A percentile compares a stretch with the other conserved stretches of the same genome.
These are phyloP conservation scores for Lithospermum erythrorhizon DNA, from an alignment of 257 asterid genomes.

Conservation along the genomic window DNA sequence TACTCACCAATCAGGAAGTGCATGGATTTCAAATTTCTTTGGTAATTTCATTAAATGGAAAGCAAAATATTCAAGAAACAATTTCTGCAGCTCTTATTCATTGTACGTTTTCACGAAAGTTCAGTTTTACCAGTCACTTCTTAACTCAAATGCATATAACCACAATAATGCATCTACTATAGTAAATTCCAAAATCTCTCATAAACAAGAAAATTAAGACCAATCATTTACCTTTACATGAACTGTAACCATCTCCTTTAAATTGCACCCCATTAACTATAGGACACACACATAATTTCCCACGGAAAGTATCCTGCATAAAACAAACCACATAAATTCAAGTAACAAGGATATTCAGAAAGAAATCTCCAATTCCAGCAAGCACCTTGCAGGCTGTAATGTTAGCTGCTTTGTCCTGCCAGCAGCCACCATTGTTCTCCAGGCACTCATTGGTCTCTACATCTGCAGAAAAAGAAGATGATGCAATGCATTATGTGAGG, in stretches of 20 bases:
- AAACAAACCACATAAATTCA: slow-evolving; percentile 4
- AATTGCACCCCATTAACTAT: slow-evolving; percentile 60
- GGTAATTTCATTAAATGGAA: no score
- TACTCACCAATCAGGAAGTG: no score
- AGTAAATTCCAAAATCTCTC: no score
- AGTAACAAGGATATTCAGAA: not conserved
- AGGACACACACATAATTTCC: slow-evolving; percentile 84
- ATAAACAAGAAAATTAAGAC: slow-evolving; percentile 2
- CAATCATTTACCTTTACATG: slow-evolving; percentile 38
- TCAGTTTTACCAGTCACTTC: no score
- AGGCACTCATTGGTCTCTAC: slow-evolving; percentile 75
- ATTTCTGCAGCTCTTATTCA: no score
- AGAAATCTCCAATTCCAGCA: slow-evolving; percentile 5
- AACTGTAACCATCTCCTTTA: slow-evolving; percentile 71
- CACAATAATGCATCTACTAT: no score
- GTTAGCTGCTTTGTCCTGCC: slow-evolving; percentile 57
- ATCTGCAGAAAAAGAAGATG: slow-evolving; percentile 28
- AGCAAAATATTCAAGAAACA: no score
- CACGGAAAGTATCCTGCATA: slow-evolving; percentile 67
- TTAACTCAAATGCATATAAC: not conserved
- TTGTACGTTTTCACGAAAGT: no score
- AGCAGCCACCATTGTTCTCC: slow-evolving; percentile 77
- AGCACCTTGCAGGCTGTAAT: slow-evolving; percentile 73
- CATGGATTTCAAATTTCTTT: no score
- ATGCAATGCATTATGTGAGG: not conserved